These are phyloP conservation scores for Cucurbita argyrosperma DNA, from an alignment of 306 rosid species.

Conservation along the genomic window DNA sequence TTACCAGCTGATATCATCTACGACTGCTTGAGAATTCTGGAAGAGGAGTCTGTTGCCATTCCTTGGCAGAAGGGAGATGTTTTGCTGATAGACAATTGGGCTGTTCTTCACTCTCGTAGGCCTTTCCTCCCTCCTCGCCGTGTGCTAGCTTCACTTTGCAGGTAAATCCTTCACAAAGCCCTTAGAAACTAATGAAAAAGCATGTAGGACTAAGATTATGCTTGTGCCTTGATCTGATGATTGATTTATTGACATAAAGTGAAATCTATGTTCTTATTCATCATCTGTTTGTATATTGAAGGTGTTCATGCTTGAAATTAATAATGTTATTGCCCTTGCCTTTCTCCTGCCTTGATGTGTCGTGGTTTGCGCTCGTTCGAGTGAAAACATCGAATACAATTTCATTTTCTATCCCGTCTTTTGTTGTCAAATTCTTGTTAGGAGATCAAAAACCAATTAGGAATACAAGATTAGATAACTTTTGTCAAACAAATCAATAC, in stretches of 20 bases:
- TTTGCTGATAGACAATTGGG: constrained; percentile 65
- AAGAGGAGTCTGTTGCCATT: constrained; percentile 59
- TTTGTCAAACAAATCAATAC: neutral
- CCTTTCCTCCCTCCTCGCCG: constrained; percentile 61
- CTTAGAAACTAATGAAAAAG: neutral
- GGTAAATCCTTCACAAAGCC: constrained; percentile 11
- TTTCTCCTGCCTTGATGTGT: neutral
- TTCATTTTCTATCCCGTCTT: neutral
- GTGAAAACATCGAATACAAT: too few relatives aligned
- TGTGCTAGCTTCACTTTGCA: constrained; percentile 39
- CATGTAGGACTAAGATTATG: neutral
- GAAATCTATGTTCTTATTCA: neutral
- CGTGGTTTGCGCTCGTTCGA: neutral
- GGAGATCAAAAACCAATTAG: neutral
- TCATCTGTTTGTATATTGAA: neutral
- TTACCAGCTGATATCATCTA: constrained; percentile 44
- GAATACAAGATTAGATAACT: neutral
- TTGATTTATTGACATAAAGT: neutral
- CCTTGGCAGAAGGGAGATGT: constrained; percentile 64
- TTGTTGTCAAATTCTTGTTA: neutral
- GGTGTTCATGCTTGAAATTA: neutral
- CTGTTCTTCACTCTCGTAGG: constrained; percentile 66
- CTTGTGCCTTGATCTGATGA: neutral
- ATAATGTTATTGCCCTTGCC: neutral
- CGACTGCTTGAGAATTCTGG: constrained; percentile 51